Percentiles rank a stretch among this genome's conserved stretches.
Evolutionary conservation across 768 basidiomycete genomes (phyloP).

Genomic region (Boletus rex-veris): DNA sequence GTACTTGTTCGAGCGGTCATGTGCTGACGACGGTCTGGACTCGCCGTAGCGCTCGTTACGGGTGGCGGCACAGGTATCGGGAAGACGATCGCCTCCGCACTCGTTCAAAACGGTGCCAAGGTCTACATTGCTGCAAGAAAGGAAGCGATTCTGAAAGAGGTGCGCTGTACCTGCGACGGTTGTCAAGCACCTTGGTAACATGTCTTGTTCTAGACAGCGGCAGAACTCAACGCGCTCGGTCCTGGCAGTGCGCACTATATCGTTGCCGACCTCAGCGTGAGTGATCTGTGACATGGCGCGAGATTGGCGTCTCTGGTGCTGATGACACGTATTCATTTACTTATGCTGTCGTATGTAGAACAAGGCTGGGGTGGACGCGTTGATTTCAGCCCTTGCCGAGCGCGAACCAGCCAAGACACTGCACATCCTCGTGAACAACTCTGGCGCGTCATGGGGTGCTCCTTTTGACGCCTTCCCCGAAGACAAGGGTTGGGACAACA

Average conservation of each 20-base stretch:
- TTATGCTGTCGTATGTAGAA: constrained; percentile 39
- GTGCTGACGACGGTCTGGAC: not conserved
- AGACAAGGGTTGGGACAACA: constrained; percentile 81
- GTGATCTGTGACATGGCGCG: constrained; percentile 24
- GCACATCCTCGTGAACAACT: constrained; percentile 83
- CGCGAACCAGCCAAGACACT: constrained; percentile 58
- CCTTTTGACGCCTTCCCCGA: constrained; percentile 70
- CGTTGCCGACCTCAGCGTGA: constrained; percentile 67
- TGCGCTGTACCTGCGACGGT: constrained; percentile 37
- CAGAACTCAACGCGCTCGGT: constrained; percentile 56
- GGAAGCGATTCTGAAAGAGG: constrained; percentile 73
- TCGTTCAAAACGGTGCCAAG: constrained; percentile 81
- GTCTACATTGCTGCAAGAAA: constrained; percentile 90
- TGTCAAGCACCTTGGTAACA: constrained; percentile 7
- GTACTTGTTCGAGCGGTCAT: not conserved
- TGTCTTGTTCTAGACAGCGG: constrained; percentile 39
- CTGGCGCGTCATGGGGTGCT: constrained; percentile 77
- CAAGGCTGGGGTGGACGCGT: constrained; percentile 74
- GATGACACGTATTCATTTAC: not conserved
- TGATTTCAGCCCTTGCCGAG: constrained; percentile 64
- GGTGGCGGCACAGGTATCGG: constrained; percentile 85
- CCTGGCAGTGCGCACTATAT: constrained; percentile 69
- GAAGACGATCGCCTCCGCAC: constrained; percentile 77
- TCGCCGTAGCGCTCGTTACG: constrained; percentile 65
- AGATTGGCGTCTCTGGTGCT: not conserved